Evolutionary conservation across 768 basidiomycete genomes (phyloP).

Genomic region (Ephemerocybe angulata): DNA sequence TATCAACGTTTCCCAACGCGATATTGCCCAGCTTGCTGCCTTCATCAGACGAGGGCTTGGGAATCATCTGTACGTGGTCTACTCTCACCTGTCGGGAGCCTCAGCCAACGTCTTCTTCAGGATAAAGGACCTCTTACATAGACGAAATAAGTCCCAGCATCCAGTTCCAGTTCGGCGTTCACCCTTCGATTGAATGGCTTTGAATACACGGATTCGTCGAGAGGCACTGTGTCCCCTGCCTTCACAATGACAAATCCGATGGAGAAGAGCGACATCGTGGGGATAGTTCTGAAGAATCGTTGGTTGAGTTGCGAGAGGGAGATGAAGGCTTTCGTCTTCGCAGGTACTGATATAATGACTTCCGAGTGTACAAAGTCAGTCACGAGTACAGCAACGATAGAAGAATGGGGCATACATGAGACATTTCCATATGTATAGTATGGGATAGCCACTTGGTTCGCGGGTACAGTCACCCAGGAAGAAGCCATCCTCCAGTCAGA

Average conservation of each 20-base stretch:
- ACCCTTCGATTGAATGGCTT: constrained; percentile 38
- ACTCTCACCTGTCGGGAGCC: neutral
- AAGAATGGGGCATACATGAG: constrained; percentile 42
- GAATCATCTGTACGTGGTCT: neutral
- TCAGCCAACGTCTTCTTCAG: neutral
- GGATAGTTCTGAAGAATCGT: constrained; percentile 47
- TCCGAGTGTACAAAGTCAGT: neutral
- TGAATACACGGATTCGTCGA: constrained; percentile 34
- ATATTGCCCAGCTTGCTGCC: too few species aligned
- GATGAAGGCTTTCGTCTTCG: constrained; percentile 39
- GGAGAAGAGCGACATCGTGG: constrained; percentile 41
- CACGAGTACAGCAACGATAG: neutral
- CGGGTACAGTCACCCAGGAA: constrained; percentile 45
- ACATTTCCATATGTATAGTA: constrained; percentile 56
- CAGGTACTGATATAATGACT: constrained; percentile 47
- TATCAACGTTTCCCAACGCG: too few species aligned
- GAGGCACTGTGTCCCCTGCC: constrained; percentile 36
- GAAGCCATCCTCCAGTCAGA: constrained; percentile 43
- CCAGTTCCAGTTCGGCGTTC: constrained; percentile 39
- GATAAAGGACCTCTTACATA: constrained; percentile 30
- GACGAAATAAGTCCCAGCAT: constrained; percentile 42
- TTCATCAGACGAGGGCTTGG: too few species aligned
- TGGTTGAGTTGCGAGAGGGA: constrained; percentile 50
- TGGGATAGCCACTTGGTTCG: constrained; percentile 39
- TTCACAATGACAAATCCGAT: constrained; percentile 51